phyloP scores from a whole-genome alignment of 139 green algal genomes.

The Picochlorum sp. region DNA sequence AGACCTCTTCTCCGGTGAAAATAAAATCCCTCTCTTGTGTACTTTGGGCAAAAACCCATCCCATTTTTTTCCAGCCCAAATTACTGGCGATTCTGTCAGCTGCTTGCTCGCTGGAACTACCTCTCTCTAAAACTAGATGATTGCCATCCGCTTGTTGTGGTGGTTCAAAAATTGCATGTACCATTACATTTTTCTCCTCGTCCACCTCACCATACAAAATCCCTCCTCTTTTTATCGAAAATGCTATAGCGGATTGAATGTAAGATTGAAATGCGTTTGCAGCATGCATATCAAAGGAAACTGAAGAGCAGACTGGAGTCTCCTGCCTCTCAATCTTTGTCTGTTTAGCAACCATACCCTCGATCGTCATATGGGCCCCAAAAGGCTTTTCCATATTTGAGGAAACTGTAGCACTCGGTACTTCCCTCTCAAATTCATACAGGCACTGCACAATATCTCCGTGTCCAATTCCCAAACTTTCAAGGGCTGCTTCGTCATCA shows the following conservation, averaged over 20 bases:
- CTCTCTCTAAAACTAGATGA: slow-evolving; percentile 37
- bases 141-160: slow-evolving; percentile 62
- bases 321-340: slow-evolving; percentile 92
- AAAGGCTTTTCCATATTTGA: slow-evolving; percentile 38
- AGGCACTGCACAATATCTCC: slow-evolving; percentile 60
- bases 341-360: slow-evolving; percentile 73
- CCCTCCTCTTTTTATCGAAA: slow-evolving; percentile 87
- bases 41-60: slow-evolving; percentile 83
- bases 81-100: slow-evolving; percentile 51
- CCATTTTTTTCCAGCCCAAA: slow-evolving; percentile 66
- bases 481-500: slow-evolving; percentile 4
- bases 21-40: slow-evolving; percentile 76
- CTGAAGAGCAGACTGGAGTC: slow-evolving; percentile 45
- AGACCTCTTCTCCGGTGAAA: slow-evolving; percentile 64
- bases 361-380: slow-evolving; percentile 65
- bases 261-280: slow-evolving; percentile 90
- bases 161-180: slow-evolving; percentile 86
- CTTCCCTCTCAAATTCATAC: slow-evolving; percentile 54
- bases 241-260: slow-evolving; percentile 61
- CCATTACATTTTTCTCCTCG: slow-evolving; percentile 54
- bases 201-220: slow-evolving; percentile 82
- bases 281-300: slow-evolving; percentile 84
- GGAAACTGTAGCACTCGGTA: slow-evolving; percentile 32
- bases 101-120: slow-evolving; percentile 40
- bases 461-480: slow-evolving; percentile 35